Evolutionary conservation across 2,329 filamentous ascomycete species (phyloP).

Genomic region (Hypoxylon sp.): DNA sequence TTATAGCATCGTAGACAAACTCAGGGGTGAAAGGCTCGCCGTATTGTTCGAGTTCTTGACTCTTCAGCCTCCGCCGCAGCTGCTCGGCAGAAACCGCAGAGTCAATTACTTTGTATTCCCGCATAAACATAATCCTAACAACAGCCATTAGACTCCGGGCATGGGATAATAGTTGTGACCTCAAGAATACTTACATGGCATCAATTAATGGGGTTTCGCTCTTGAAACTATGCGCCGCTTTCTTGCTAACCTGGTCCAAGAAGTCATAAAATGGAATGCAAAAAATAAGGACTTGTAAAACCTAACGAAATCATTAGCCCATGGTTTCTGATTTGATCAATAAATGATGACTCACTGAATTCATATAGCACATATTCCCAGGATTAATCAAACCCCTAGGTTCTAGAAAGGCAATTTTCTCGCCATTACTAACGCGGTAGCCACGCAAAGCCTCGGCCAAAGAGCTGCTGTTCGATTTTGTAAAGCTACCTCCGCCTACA

Average conservation of each 20-base stretch:
- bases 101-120: conserved; percentile 89
- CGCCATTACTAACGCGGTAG: conserved; percentile 76
- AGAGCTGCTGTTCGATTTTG: conserved; percentile 60
- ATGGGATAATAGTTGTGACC: neutral
- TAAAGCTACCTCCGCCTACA: conserved; percentile 56
- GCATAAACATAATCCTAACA: conserved; percentile 91
- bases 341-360: conserved; percentile 80
- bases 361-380: conserved; percentile 99
- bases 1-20: conserved; percentile 95
- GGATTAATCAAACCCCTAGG: conserved; percentile 95
- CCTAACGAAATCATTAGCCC: conserved; percentile 68
- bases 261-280: conserved; percentile 97
- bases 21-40: conserved; percentile 94
- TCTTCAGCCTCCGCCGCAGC: conserved; percentile 81
- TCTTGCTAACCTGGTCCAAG: conserved; percentile 86
- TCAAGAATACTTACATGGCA: conserved; percentile 78
- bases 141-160: conserved; percentile 11
- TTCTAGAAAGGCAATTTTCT: conserved; percentile 86
- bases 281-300: conserved; percentile 95
- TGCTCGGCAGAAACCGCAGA: conserved; percentile 82
- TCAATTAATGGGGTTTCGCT: conserved; percentile 94
- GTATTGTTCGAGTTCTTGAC: conserved; percentile 87
- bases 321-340: neutral
- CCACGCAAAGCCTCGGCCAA: conserved; percentile 77
- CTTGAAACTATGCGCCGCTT: conserved; percentile 91